Percentiles rank a stretch among this genome's conserved stretches.
These are phyloP conservation scores for Orobanche coerulescens DNA, from an alignment of 257 asterid genomes.

Conservation along the genomic window DNA sequence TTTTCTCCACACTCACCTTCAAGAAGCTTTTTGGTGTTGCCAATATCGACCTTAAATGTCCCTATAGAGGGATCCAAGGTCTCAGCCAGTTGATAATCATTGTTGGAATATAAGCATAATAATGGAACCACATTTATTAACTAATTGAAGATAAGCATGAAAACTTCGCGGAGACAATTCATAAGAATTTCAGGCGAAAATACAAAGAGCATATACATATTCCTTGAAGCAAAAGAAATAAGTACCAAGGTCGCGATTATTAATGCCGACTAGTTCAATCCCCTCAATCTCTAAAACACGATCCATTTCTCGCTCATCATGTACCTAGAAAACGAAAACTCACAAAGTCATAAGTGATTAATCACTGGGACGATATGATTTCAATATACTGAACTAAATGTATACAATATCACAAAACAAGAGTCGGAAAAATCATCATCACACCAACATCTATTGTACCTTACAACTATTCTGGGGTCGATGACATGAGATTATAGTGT, in stretches of 20 bases:
- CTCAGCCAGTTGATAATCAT: background rate
- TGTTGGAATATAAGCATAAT: background rate
- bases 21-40: conserved; percentile 77
- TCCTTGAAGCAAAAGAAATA: background rate
- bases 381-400: background rate
- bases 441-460: too few relatives aligned
- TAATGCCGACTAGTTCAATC: conserved; percentile 85
- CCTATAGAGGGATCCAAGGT: conserved; percentile 34
- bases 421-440: background rate
- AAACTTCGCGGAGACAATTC: background rate
- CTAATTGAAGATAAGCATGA: background rate
- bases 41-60: conserved; percentile 80
- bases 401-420: conserved; percentile 3
- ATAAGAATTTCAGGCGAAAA: background rate
- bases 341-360: conserved; percentile 6
- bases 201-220: background rate
- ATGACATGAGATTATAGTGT: too few relatives aligned
- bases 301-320: conserved; percentile 94
- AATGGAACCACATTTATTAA: background rate
- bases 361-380: background rate
- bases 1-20: conserved; percentile 83
- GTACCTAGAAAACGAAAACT: conserved; percentile 55
- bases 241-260: conserved; percentile 85
- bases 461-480: too few relatives aligned
- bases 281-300: conserved; percentile 89